Conservation (phyloP, 78 protist species). For the Corallochytrium limacisporum region DNA sequence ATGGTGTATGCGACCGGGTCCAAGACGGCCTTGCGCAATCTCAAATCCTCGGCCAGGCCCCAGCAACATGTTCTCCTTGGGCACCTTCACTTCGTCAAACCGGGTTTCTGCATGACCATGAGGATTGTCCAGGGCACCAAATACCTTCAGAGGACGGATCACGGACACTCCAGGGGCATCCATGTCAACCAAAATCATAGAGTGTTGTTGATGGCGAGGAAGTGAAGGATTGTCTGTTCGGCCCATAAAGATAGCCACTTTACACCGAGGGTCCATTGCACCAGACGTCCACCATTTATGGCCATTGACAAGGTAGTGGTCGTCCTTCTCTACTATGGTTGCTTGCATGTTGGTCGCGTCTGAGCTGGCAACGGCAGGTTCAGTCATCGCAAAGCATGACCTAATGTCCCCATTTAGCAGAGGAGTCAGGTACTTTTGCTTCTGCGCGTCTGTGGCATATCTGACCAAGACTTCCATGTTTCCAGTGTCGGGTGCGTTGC, state of each 20-base stretch:
- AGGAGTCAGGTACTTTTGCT: slow-evolving; percentile 51
- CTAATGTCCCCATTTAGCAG: slow-evolving; percentile 49
- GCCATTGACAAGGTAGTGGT: no score
- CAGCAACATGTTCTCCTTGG: slow-evolving; percentile 18
- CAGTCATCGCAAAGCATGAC: slow-evolving; percentile 70
- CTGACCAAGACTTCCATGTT: slow-evolving; percentile 63
- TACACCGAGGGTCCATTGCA: slow-evolving; percentile 40
- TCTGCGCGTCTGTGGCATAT: slow-evolving; percentile 54
- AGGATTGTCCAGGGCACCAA: slow-evolving; percentile 66
- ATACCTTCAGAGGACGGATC: slow-evolving; percentile 37
- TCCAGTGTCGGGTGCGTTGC: slow-evolving; percentile 79
- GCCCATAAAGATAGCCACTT: slow-evolving; percentile 48
- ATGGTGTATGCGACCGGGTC: slow-evolving; percentile 79
- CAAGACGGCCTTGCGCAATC: slow-evolving; percentile 57
- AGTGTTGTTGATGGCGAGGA: slow-evolving; percentile 32
- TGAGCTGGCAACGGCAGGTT: slow-evolving; percentile 51
- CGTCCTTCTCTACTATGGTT: slow-evolving; percentile 10
- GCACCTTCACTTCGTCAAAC: slow-evolving; percentile 49
- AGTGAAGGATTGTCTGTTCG: slow-evolving; percentile 5
- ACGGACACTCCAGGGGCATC: slow-evolving; percentile 27
- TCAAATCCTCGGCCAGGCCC: slow-evolving; percentile 63
- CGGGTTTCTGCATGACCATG: slow-evolving; percentile 50
- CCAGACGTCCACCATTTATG: no score
- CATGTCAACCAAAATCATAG: slow-evolving; percentile 62
- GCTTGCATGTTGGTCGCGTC: slow-evolving; percentile 49